Percentiles rank a stretch among this genome's conserved stretches.
phyloP scores from a whole-genome alignment of 352 stramenopile species.

The Phytophthora hybrid region DNA sequence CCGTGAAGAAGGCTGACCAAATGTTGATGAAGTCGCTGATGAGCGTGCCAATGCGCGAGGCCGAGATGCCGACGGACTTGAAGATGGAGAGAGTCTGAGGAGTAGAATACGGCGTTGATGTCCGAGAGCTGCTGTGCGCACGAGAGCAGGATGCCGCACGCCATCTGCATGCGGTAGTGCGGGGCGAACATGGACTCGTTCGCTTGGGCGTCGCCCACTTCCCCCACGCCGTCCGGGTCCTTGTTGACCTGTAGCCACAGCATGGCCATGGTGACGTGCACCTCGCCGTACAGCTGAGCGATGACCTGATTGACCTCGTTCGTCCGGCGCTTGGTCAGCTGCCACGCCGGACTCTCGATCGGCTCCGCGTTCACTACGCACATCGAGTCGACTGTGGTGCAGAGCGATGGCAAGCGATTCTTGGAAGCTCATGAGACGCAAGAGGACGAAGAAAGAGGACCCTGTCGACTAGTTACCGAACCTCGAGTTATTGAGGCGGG shows the following conservation, averaged over 20 bases:
- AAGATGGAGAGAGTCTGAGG: constrained; percentile 11
- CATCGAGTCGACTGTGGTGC: too few relatives aligned
- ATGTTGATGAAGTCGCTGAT: constrained; percentile 31
- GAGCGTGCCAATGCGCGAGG: constrained; percentile 18
- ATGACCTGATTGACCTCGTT: constrained; percentile 38
- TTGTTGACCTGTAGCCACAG: constrained; percentile 40
- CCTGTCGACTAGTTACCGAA: too few relatives aligned
- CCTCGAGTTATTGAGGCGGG: too few relatives aligned
- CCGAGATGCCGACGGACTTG: constrained; percentile 16
- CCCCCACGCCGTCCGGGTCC: constrained; percentile 8
- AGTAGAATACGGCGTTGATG: constrained; percentile 25
- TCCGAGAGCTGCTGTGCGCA: constrained; percentile 18
- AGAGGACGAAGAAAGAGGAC: too few relatives aligned
- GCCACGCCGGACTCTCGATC: constrained; percentile 43
- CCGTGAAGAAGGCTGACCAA: constrained; percentile 19
- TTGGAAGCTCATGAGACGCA: too few relatives aligned
- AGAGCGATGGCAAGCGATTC: too few relatives aligned
- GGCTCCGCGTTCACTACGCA: too few relatives aligned
- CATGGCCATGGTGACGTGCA: constrained; percentile 38
- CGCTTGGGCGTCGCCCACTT: constrained; percentile 16
- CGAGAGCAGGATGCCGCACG: constrained; percentile 18
- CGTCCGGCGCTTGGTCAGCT: constrained; percentile 51
- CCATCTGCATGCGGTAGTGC: constrained; percentile 26
- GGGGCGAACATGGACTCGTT: constrained; percentile 35
- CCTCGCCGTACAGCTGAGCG: constrained; percentile 43